Evolutionary conservation across 208 protist species (phyloP).

Genomic region (Balamuthia mandrillaris): DNA sequence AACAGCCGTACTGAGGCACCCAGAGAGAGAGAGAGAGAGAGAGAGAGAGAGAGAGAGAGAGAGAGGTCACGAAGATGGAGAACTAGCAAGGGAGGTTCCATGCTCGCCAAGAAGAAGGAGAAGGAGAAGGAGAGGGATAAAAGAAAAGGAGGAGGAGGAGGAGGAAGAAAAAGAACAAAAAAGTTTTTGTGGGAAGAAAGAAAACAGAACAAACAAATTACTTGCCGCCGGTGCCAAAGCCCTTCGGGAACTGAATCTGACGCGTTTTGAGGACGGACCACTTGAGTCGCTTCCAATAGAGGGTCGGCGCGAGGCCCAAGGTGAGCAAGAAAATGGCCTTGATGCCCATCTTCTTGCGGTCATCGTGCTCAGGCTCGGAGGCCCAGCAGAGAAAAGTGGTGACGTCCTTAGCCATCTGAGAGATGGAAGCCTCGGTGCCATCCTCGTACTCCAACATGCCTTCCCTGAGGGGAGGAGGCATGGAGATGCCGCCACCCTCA

Average conservation of each 20-base stretch:
- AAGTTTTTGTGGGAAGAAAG: not conserved
- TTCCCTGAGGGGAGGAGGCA: conserved; percentile 92
- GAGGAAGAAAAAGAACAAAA: not conserved
- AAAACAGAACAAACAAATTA: conserved; percentile 1
- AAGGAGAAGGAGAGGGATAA: too few relatives aligned
- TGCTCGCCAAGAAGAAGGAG: too few relatives aligned
- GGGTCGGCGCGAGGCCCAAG: conserved; percentile 30
- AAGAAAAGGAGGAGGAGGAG: not conserved
- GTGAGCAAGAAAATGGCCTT: conserved; percentile 49
- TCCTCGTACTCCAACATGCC: conserved; percentile 95
- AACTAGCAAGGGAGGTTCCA: too few relatives aligned
- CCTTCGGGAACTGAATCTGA: conserved; percentile 56
- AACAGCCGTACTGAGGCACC: too few relatives aligned
- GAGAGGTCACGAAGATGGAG: too few relatives aligned
- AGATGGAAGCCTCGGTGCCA: conserved; percentile 89
- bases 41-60: too few relatives aligned
- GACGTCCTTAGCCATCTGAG: conserved; percentile 97
- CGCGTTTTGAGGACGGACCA: conserved; percentile 74
- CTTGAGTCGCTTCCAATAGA: conserved; percentile 78
- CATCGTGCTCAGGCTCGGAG: conserved; percentile 77
- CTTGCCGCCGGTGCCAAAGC: not conserved
- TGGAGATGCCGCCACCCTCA: conserved; percentile 92
- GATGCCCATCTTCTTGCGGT: conserved; percentile 74
- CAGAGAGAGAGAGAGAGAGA: too few relatives aligned
- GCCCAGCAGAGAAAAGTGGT: conserved; percentile 86